Percentiles rank a stretch among this genome's conserved stretches.
phyloP scores from a whole-genome alignment of 2,329 filamentous ascomycete species.

The Sporothrix variecibatus region DNA sequence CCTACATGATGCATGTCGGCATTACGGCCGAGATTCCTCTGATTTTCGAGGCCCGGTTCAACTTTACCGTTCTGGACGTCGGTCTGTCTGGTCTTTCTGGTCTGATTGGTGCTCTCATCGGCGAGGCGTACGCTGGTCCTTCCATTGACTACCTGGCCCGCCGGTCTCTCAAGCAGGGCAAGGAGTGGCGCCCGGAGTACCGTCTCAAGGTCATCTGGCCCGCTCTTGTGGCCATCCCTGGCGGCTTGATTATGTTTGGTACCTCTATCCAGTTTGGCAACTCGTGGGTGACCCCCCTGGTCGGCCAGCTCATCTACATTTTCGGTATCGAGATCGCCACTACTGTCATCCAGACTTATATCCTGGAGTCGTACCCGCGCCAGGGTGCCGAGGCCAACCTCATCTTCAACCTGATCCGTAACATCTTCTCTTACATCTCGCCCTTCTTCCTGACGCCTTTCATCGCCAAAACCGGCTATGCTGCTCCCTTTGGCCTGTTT shows the following conservation, averaged over 20 bases:
- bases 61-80: constrained; percentile 15
- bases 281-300: constrained; percentile 19
- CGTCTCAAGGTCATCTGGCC: constrained; percentile 22
- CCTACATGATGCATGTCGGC: constrained; percentile 23
- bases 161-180: constrained; percentile 16
- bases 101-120: constrained; percentile 19
- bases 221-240: constrained; percentile 1
- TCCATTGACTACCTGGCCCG: constrained; percentile 18
- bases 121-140: constrained; percentile 17
- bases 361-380: constrained; percentile 18
- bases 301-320: constrained; percentile 16
- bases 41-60: constrained; percentile 21
- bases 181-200: constrained; percentile 21
- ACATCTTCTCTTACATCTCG: constrained; percentile 19
- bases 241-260: constrained; percentile 20
- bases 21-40: constrained; percentile 19
- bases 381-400: constrained; percentile 20
- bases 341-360: constrained; percentile 18
- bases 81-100: constrained; percentile 27
- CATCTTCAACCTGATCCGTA: constrained; percentile 19
- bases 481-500: constrained; percentile 17
- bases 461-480: constrained; percentile 7
- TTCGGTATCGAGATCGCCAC: constrained; percentile 20
- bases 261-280: constrained; percentile 17
- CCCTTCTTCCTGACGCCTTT: constrained; percentile 16